Evolutionary conservation across 768 basidiomycete genomes (phyloP), one percentile per base, ranked within the genome.

Genomic region (Gloeophyllum trabeum): DNA sequence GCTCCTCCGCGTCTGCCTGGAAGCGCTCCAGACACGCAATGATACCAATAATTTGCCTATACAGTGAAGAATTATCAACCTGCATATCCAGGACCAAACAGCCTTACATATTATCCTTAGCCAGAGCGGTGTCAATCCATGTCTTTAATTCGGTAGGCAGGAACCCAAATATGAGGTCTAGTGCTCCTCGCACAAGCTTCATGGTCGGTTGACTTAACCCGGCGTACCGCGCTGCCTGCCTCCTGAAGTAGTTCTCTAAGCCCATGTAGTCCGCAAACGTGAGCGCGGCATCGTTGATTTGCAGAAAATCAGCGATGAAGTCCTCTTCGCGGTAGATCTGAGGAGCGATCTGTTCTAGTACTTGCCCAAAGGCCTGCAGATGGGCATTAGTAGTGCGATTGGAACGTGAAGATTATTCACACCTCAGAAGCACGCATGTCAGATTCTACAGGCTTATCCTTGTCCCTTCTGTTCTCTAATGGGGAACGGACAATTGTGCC

Each of bases 81-180:
- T 37, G 36, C 7, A 10, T 10, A 10, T 7, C 20, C 10, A 37
- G 12, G 20, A 37, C 36, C 36, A 7, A 7, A 21, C 12, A 21
- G 36, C 36, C 73, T 55, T 56, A 92, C 93, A 93, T 65, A 45
- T 61, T 68, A 56, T 96, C 93, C 49, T 74, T 80, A 24, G 72
- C 70, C 32, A 93, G 52, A 1, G 85, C 83, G 14, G 59, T 68
- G 49, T 98, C 93, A 12, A 92, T 65, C 90, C 90, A 97, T 19
- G 66, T 63, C 59, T 84, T 88, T 46, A 97, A 44, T 55, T 94
- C 92, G 1, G 69, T 66, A 2, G 83, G 81, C 14, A 98, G 63
- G 65, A 94, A 98, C 5, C 92, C 91, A 58, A 97, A 98, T 41
- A 97, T 91, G 41, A 94, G 63, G 49, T 98, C 94, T 84, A 97